Evolutionary conservation across 768 basidiomycete genomes (phyloP).

Genomic region (Tricholoma matsutake): DNA sequence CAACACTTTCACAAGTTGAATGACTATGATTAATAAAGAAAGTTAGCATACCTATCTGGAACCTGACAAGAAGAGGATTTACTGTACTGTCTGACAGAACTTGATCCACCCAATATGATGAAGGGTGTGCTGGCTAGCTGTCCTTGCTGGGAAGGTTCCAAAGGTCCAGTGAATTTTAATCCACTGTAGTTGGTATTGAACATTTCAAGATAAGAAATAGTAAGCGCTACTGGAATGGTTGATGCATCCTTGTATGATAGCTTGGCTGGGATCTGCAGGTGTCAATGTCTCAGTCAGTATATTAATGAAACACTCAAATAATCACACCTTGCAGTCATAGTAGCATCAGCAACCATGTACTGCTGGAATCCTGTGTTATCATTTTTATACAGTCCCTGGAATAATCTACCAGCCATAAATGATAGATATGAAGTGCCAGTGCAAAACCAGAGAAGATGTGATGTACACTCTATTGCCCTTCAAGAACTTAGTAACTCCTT

Average conservation of each 20-base stretch:
- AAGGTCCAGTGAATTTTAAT: conserved; percentile 17
- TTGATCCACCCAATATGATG: conserved; percentile 24
- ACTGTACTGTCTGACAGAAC: conserved; percentile 26
- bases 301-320: conserved; percentile 20
- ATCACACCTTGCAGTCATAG: conserved; percentile 15
- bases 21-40: conserved; percentile 19
- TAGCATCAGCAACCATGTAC: conserved; percentile 21
- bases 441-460: background rate
- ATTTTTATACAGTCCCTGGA: conserved; percentile 7
- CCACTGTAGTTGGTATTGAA: conserved; percentile 24
- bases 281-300: background rate
- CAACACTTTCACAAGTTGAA: conserved; percentile 34
- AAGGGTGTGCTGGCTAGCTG: conserved; percentile 27
- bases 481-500: conserved; percentile 46
- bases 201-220: conserved; percentile 32
- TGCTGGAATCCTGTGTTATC: conserved; percentile 24
- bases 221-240: conserved; percentile 32
- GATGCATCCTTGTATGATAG: conserved; percentile 37
- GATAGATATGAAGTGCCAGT: background rate
- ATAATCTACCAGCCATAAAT: conserved; percentile 4
- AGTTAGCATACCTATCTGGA: background rate
- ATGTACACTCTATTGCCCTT: conserved; percentile 53
- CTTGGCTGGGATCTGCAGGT: conserved; percentile 22
- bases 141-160: conserved; percentile 17
- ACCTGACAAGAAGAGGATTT: background rate